Percentiles rank a stretch among this genome's conserved stretches.
phyloP scores from a whole-genome alignment of 352 stramenopile genomes.

The Pythium aristosporum region DNA sequence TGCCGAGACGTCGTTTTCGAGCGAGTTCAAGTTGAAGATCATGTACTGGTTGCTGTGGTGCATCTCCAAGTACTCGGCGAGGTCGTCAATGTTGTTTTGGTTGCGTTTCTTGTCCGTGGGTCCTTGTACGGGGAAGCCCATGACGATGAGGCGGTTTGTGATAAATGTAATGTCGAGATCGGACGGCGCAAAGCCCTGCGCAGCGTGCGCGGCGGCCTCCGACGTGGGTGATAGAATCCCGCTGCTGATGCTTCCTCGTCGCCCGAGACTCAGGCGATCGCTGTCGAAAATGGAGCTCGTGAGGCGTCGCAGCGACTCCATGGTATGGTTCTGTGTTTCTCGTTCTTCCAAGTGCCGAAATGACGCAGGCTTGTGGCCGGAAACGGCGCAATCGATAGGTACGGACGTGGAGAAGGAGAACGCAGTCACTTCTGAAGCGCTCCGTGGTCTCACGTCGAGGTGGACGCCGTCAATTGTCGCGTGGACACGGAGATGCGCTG shows the following conservation, averaged over 20 bases:
- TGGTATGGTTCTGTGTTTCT: constrained; percentile 22
- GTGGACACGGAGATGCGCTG: not conserved
- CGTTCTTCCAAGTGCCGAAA: not conserved
- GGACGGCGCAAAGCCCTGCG: constrained; percentile 31
- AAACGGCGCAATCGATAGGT: constrained; percentile 12
- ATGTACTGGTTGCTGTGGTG: constrained; percentile 63
- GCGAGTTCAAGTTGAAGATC: constrained; percentile 78
- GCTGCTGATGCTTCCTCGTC: constrained; percentile 37
- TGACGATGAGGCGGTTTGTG: constrained; percentile 60
- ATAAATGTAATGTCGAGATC: constrained; percentile 77
- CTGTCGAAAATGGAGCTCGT: constrained; percentile 71
- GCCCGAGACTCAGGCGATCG: constrained; percentile 34
- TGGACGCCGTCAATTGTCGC: not conserved
- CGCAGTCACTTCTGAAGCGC: not conserved
- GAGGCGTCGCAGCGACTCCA: constrained; percentile 74
- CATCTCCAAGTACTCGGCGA: constrained; percentile 56
- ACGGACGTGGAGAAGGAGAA: constrained; percentile 1
- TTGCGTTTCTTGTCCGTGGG: constrained; percentile 75
- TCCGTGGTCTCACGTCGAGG: not conserved
- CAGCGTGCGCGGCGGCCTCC: constrained; percentile 13
- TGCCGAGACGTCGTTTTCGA: constrained; percentile 32
- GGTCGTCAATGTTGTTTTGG: constrained; percentile 67
- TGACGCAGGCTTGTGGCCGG: not conserved
- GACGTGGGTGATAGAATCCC: constrained; percentile 23
- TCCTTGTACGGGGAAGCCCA: constrained; percentile 47